Conservation (phyloP, 2,329 filamentous ascomycete genomes). For the Verticillium tricorpus region DNA sequence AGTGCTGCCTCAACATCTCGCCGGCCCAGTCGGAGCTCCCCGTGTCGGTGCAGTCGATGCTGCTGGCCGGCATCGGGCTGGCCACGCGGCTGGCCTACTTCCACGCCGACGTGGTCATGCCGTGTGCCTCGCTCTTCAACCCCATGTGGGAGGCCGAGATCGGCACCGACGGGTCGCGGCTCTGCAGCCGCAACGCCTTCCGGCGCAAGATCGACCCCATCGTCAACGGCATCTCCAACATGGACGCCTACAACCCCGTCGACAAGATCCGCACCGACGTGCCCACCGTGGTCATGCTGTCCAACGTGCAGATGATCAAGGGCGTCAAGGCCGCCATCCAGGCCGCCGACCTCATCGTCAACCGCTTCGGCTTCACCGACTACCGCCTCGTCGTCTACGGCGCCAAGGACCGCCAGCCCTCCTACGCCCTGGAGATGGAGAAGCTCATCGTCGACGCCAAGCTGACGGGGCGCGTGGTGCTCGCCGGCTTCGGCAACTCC, state of each 20-base stretch:
- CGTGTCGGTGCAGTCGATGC: conserved; percentile 42
- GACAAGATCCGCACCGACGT: conserved; percentile 52
- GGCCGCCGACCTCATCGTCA: conserved; percentile 61
- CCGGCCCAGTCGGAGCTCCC: conserved; percentile 43
- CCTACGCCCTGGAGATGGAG: conserved; percentile 55
- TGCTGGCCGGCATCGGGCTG: conserved; percentile 41
- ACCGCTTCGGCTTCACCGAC: conserved; percentile 61
- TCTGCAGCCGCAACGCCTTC: conserved; percentile 54
- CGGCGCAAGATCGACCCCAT: conserved; percentile 58
- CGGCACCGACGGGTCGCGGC: conserved; percentile 50
- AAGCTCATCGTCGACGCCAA: conserved; percentile 53
- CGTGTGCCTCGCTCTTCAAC: conserved; percentile 58
- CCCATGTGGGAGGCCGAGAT: conserved; percentile 61
- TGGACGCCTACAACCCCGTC: conserved; percentile 58
- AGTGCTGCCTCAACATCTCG: conserved; percentile 45
- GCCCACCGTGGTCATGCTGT: conserved; percentile 62
- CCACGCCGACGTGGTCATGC: conserved; percentile 57
- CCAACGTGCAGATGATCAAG: conserved; percentile 55
- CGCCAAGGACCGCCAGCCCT: conserved; percentile 57
- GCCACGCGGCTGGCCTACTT: conserved; percentile 39
- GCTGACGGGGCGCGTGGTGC: conserved; percentile 43
- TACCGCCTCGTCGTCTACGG: conserved; percentile 61
- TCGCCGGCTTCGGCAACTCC: conserved; percentile 53
- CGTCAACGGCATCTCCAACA: conserved; percentile 61
- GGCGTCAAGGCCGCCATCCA: conserved; percentile 62